A percentile compares a stretch with the other conserved stretches of the same genome.
Conservation (phyloP, 495 filamentous ascomycete species). For the Hyaloscypha variabilis region DNA sequence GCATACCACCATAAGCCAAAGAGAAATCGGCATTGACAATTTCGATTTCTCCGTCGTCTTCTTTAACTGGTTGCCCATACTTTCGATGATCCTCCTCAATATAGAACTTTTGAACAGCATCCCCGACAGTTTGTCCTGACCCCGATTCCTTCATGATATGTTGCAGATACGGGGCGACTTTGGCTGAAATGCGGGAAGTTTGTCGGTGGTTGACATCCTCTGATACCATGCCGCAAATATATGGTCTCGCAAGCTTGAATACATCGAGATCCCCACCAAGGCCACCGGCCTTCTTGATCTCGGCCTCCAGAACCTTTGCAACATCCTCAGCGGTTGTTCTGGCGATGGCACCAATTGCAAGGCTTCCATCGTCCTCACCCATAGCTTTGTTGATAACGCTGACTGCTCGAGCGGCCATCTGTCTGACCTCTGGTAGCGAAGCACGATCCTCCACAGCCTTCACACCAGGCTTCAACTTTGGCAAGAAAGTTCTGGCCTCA, state of each 20-base stretch:
- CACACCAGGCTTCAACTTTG: conserved; percentile 92
- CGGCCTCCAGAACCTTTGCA: conserved; percentile 67
- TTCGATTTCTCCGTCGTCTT: conserved; percentile 81
- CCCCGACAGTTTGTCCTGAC: conserved; percentile 60
- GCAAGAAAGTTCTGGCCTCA: conserved; percentile 93
- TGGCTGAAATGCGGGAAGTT: conserved; percentile 67
- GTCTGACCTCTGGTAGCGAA: conserved; percentile 91
- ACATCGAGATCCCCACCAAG: conserved; percentile 63
- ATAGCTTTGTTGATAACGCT: conserved; percentile 94
- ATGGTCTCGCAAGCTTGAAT: conserved; percentile 69
- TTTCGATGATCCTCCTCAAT: conserved; percentile 83
- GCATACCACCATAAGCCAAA: conserved; percentile 96
- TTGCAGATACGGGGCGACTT: conserved; percentile 73
- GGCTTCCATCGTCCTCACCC: conserved; percentile 64
- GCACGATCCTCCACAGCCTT: conserved; percentile 85
- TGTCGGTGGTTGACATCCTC: conserved; percentile 88
- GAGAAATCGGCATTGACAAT: conserved; percentile 99
- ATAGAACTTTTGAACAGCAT: conserved; percentile 69
- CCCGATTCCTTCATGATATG: conserved; percentile 61
- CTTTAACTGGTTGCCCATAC: conserved; percentile 80
- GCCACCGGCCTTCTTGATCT: conserved; percentile 71
- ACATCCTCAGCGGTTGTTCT: conserved; percentile 77
- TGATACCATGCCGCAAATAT: conserved; percentile 82
- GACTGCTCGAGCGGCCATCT: conserved; percentile 81
- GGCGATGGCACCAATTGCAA: conserved; percentile 61